phyloP scores from a whole-genome alignment of 352 stramenopile genomes.

The Phytophthora macrochlamydospora region DNA sequence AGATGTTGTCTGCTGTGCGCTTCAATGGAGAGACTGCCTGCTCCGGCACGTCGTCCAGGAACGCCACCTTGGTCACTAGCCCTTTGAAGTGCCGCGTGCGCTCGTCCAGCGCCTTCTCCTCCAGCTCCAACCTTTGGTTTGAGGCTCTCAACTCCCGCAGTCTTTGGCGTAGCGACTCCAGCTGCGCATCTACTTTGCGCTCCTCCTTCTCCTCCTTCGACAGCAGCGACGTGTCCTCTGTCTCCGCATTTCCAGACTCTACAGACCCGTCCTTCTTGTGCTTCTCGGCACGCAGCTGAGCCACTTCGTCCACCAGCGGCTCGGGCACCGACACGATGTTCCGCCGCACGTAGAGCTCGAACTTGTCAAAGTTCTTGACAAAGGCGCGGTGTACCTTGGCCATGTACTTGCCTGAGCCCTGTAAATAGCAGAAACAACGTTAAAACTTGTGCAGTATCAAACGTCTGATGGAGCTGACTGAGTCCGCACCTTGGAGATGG shows the following conservation, averaged over 20 bases:
- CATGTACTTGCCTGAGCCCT: constrained; percentile 73
- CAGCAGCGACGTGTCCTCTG: constrained; percentile 27
- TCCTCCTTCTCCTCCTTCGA: constrained; percentile 54
- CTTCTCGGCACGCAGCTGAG: constrained; percentile 42
- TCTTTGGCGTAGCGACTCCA: constrained; percentile 45
- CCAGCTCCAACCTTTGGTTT: constrained; percentile 53
- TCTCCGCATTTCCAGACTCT: constrained; percentile 5
- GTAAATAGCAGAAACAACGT: constrained; percentile 11
- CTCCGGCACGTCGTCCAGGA: constrained; percentile 49
- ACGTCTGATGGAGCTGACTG: background rate
- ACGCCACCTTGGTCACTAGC: constrained; percentile 42
- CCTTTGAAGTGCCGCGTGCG: constrained; percentile 44
- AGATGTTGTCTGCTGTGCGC: constrained; percentile 48
- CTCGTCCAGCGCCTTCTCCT: constrained; percentile 50
- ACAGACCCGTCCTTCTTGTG: constrained; percentile 8
- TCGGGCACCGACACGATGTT: constrained; percentile 73
- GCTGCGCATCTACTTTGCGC: constrained; percentile 36
- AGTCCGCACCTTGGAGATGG: constrained; percentile 61
- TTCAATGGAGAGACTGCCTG: constrained; percentile 53
- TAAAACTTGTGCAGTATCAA: background rate
- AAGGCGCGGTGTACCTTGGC: constrained; percentile 61
- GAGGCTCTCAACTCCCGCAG: constrained; percentile 38
- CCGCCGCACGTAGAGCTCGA: constrained; percentile 77
- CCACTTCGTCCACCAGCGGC: constrained; percentile 48
- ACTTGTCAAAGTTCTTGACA: constrained; percentile 86